A percentile compares a stretch with the other conserved stretches of the same genome.
Evolutionary conservation across 1,284 basidiomycete species (phyloP).

Genomic region (Apiotrichum domesticum): DNA sequence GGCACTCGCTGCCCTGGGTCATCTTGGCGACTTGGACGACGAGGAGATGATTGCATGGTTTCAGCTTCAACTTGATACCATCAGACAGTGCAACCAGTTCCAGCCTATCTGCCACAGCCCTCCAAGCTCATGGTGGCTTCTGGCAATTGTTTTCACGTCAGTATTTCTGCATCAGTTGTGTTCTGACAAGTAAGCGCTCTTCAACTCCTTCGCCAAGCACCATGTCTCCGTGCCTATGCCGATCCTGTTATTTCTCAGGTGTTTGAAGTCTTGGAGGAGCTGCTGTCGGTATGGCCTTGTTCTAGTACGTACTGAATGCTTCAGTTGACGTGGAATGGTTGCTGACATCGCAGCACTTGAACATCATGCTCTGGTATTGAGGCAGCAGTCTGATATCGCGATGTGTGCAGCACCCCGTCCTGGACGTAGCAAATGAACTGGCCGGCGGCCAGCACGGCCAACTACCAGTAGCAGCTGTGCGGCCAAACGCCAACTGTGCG

Average conservation of each 20-base stretch:
- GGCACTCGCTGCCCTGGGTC: constrained; percentile 10
- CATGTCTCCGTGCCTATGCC: background rate
- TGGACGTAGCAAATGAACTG: too few species aligned
- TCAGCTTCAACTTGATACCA: background rate
- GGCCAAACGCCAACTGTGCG: too few species aligned
- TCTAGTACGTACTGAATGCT: background rate
- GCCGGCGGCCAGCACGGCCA: too few species aligned
- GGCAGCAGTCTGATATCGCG: too few species aligned
- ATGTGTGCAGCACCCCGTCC: too few species aligned
- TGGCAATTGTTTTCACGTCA: constrained; percentile 20
- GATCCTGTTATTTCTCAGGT: constrained; percentile 2
- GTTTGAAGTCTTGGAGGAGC: constrained; percentile 2
- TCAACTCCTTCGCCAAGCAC: too few species aligned
- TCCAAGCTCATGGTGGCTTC: constrained; percentile 19
- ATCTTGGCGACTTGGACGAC: constrained; percentile 7
- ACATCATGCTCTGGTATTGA: too few species aligned
- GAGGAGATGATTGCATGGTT: constrained; percentile 5
- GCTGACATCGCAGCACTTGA: too few species aligned
- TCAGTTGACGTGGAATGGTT: too few species aligned
- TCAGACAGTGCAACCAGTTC: background rate
- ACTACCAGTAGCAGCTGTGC: too few species aligned
- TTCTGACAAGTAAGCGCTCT: too few species aligned
- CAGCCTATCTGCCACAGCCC: background rate
- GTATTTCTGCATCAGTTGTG: background rate
- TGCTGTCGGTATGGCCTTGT: constrained; percentile 7